Conservation (phyloP, 768 basidiomycete species). For the Amanita rubescens region DNA sequence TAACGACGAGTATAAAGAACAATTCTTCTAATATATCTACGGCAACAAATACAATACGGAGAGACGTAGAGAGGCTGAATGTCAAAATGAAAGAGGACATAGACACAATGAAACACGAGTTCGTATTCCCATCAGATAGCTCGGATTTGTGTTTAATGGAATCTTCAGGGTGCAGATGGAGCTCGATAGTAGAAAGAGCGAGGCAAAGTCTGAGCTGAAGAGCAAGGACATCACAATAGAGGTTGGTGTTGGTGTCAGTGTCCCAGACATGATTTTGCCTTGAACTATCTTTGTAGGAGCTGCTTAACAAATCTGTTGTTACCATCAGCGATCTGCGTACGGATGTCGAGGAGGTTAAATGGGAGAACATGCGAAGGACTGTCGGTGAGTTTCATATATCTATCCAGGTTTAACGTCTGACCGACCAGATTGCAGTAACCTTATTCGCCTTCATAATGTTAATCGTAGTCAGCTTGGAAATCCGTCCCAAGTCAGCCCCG, state of each 20-base stretch:
- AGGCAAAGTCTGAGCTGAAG: constrained; percentile 79
- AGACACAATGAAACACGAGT: constrained; percentile 89
- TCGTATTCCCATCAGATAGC: constrained; percentile 23
- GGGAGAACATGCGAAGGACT: constrained; percentile 83
- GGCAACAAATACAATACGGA: constrained; percentile 63
- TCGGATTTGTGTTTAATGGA: constrained; percentile 3
- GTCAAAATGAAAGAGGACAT: constrained; percentile 94
- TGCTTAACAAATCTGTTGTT: constrained; percentile 70
- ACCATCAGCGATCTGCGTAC: constrained; percentile 72
- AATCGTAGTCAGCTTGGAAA: constrained; percentile 65
- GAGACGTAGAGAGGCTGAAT: constrained; percentile 80
- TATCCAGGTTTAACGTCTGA: constrained; percentile 1
- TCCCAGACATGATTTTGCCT: neutral
- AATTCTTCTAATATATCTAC: constrained; percentile 81
- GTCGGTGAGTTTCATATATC: constrained; percentile 45
- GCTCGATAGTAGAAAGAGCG: constrained; percentile 88
- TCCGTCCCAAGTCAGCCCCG: constrained; percentile 37
- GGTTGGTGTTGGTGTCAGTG: constrained; percentile 43
- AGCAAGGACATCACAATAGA: constrained; percentile 80
- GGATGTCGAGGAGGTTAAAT: constrained; percentile 77
- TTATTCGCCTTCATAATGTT: constrained; percentile 60
- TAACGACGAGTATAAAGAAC: constrained; percentile 74
- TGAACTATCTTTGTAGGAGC: constrained; percentile 38
- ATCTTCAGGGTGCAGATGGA: constrained; percentile 88
- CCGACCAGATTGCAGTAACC: constrained; percentile 35